A percentile compares a stretch with the other conserved stretches of the same genome.
phyloP scores from a whole-genome alignment of 257 asterid genomes.

The Salvia splendens region DNA sequence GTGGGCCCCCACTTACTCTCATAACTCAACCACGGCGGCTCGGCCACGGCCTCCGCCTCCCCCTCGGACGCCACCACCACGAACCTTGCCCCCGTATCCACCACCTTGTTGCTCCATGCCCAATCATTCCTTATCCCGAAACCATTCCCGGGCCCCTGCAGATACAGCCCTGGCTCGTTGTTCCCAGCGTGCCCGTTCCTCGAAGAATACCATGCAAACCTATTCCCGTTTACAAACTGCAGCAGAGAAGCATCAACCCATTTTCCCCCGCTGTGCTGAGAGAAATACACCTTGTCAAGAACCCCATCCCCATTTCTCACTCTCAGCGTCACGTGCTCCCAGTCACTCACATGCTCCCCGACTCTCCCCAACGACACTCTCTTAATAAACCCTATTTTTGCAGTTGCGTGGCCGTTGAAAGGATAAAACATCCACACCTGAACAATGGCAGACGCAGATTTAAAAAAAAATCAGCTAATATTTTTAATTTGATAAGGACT shows the following conservation, averaged over 20 bases:
- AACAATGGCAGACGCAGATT: too few species aligned
- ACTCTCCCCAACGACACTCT: constrained; percentile 58
- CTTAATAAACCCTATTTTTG: constrained; percentile 52
- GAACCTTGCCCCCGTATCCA: constrained; percentile 14
- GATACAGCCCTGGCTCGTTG: constrained; percentile 40
- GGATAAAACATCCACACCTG: constrained; percentile 76
- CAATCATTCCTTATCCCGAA: constrained; percentile 75
- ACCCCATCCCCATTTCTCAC: constrained; percentile 77
- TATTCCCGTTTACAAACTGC: constrained; percentile 50
- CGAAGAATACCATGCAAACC: constrained; percentile 60
- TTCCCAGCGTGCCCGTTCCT: constrained; percentile 69
- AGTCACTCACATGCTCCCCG: constrained; percentile 76
- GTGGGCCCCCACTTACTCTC: constrained; percentile 75
- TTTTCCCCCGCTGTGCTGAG: constrained; percentile 63
- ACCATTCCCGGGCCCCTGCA: constrained; percentile 54
- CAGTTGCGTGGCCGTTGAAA: constrained; percentile 73
- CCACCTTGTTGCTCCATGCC: constrained; percentile 52
- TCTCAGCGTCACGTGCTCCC: constrained; percentile 89
- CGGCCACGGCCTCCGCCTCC: constrained; percentile 34
- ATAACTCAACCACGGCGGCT: constrained; percentile 75
- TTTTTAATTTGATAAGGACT: too few species aligned
- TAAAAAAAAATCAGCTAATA: too few species aligned
- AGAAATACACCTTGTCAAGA: constrained; percentile 52
- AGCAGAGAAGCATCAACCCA: constrained; percentile 63
- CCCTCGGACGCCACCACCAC: constrained; percentile 32